These are phyloP conservation scores for Alternaria arborescens DNA, from an alignment of 2,329 filamentous ascomycete species.

Conservation along the genomic window DNA sequence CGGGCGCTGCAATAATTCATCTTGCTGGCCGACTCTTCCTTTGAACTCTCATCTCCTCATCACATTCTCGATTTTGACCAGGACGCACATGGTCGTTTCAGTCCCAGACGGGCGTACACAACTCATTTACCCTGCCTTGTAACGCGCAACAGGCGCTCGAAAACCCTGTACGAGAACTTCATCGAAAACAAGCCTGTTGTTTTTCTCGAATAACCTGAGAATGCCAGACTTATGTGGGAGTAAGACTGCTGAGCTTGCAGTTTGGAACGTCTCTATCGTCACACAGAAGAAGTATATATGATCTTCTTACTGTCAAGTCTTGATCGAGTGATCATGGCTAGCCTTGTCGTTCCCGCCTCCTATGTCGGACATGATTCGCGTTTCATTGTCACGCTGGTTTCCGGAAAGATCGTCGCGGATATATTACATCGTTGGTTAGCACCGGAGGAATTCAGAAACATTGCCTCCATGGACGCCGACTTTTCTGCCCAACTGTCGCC, in stretches of 20 bases:
- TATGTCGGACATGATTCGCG: neutral
- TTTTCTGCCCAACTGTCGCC: neutral
- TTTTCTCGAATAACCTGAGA: neutral
- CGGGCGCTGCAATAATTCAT: neutral
- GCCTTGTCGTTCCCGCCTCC: neutral
- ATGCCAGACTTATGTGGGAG: neutral
- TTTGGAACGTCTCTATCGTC: neutral
- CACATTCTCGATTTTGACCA: neutral
- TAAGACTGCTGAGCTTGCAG: neutral
- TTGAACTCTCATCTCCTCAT: neutral
- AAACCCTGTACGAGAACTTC: neutral
- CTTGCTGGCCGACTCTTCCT: neutral
- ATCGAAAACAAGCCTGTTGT: neutral
- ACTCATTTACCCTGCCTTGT: neutral
- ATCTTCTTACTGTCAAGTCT: neutral
- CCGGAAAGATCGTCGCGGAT: slow-evolving; percentile 1
- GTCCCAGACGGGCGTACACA: neutral
- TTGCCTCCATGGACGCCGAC: neutral
- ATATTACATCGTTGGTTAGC: slow-evolving; percentile 8
- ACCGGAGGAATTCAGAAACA: slow-evolving; percentile 4
- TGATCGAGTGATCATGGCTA: neutral
- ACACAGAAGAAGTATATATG: neutral
- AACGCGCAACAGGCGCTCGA: neutral
- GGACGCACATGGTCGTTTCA: neutral
- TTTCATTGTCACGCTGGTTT: neutral